These are phyloP conservation scores for Colletotrichum horii DNA, from an alignment of 2,329 filamentous ascomycete genomes.

Conservation along the genomic window DNA sequence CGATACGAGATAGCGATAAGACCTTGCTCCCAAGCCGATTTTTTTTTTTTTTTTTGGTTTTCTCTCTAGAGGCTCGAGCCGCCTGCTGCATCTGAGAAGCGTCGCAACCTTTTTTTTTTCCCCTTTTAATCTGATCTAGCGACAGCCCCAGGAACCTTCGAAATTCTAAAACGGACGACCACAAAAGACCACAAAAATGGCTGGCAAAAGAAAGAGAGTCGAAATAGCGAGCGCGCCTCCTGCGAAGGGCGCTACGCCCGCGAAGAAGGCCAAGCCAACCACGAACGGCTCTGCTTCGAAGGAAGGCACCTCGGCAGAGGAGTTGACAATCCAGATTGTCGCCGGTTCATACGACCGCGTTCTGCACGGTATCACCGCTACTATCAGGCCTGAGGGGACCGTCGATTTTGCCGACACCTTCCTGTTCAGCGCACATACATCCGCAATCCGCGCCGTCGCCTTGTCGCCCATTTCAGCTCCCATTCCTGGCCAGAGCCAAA, in stretches of 20 bases:
- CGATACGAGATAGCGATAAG: constrained; percentile 23
- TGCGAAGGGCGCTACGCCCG: constrained; percentile 23
- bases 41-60: constrained; percentile 15
- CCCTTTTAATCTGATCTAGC: background rate
- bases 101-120: background rate
- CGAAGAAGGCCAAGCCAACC: constrained; percentile 39
- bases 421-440: constrained; percentile 91
- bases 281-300: constrained; percentile 3
- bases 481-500: constrained; percentile 69
- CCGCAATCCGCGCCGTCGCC: constrained; percentile 87
- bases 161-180: background rate
- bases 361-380: constrained; percentile 88
- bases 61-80: background rate
- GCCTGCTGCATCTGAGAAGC: background rate
- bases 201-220: constrained; percentile 52
- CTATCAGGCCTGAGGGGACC: constrained; percentile 51
- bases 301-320: constrained; percentile 20
- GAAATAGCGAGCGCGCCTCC: constrained; percentile 30
- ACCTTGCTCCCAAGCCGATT: background rate
- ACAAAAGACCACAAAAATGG: constrained; percentile 36
- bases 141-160: background rate
- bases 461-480: constrained; percentile 77
- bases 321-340: constrained; percentile 81
- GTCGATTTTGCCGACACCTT: constrained; percentile 88
- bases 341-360: constrained; percentile 94